A percentile compares a stretch with the other conserved stretches of the same genome.
These are phyloP conservation scores for Arctium minus DNA, from an alignment of 129 eudicot species.

Conservation along the genomic window DNA sequence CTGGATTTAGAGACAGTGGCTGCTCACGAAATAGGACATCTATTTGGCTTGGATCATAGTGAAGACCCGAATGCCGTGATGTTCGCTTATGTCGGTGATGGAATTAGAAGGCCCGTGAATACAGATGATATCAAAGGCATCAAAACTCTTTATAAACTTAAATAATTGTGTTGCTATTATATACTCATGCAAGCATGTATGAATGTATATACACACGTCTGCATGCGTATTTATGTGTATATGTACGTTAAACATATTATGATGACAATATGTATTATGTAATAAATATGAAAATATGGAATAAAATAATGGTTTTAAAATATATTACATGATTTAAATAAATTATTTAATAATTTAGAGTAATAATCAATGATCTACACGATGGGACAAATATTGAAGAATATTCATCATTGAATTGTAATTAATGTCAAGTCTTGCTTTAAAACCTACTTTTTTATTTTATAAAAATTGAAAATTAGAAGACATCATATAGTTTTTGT, in stretches of 20 bases:
- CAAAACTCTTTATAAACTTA: background rate
- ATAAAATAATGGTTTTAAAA: too few species aligned
- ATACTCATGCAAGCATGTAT: background rate
- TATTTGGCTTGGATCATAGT: constrained; percentile 14
- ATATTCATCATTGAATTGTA: too few species aligned
- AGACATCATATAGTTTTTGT: too few species aligned
- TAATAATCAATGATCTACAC: too few species aligned
- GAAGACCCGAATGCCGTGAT: background rate
- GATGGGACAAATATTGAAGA: too few species aligned
- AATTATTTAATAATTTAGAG: too few species aligned
- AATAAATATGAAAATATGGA: too few species aligned
- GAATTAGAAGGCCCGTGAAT: background rate
- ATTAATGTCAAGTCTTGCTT: too few species aligned
- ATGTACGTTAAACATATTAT: background rate
- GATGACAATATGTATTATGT: background rate
- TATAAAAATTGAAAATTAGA: too few species aligned
- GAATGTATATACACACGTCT: background rate
- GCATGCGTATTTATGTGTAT: background rate
- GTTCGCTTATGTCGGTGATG: background rate
- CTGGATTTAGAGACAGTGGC: background rate
- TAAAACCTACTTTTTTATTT: too few species aligned
- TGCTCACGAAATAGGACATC: constrained; percentile 4
- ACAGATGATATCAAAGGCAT: constrained; percentile 9
- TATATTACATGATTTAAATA: too few species aligned
- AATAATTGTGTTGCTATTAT: background rate